These are phyloP conservation scores for Suillus discolor DNA, from an alignment of 768 basidiomycete genomes.

Conservation along the genomic window DNA sequence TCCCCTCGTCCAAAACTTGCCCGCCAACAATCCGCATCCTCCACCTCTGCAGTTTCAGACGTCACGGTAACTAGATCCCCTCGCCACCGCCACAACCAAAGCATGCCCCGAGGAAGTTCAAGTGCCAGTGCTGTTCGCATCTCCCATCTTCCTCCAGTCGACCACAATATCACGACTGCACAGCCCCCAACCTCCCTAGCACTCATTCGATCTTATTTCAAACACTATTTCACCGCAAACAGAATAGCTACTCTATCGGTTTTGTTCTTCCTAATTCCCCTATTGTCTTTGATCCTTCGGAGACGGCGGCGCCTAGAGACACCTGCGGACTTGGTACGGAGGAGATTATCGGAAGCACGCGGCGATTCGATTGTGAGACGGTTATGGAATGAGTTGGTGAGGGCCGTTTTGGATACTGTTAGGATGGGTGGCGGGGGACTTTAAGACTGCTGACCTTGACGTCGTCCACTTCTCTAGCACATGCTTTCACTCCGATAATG, in stretches of 20 bases:
- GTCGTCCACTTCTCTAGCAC: too few species aligned
- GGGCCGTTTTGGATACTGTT: too few species aligned
- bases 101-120: conserved; percentile 16
- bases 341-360: too few species aligned
- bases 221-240: conserved; percentile 49
- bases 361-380: too few species aligned
- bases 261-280: conserved; percentile 35
- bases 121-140: conserved; percentile 18
- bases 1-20: conserved; percentile 17
- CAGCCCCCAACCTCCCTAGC: conserved; percentile 34
- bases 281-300: too few species aligned
- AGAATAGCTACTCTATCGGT: conserved; percentile 49
- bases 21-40: conserved; percentile 22
- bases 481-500: too few species aligned
- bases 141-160: conserved; percentile 13
- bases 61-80: conserved; percentile 26
- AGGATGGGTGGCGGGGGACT: too few species aligned
- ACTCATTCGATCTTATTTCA: conserved; percentile 49
- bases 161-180: conserved; percentile 13
- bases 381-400: too few species aligned
- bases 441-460: too few species aligned
- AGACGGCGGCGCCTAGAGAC: too few species aligned
- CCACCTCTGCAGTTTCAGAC: conserved; percentile 27
- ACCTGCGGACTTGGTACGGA: too few species aligned
- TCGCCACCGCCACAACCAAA: conserved; percentile 11